Evolutionary conservation across 1,139 yeast genomes (phyloP), one percentile per base, ranked within the genome.

Genomic region (Pneumocystis oryctolagi): DNA sequence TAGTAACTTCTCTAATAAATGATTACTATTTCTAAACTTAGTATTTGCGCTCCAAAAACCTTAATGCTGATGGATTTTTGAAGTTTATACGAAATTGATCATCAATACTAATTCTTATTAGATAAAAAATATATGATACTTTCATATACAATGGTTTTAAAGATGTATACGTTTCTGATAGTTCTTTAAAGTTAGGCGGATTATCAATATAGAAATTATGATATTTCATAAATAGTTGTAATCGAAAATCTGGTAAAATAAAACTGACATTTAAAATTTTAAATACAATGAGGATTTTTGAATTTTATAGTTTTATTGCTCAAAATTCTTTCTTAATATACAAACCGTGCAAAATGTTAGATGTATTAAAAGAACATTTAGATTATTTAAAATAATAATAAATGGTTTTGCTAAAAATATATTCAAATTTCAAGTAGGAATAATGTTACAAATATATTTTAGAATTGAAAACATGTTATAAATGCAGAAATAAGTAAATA

Each of bases 31-130:
- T 57, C 20, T 2, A 9, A 8, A n/a, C 9, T 6, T 14, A 32
- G 18, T 20, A 5, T 35, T 62, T 3, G 42, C 12, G 8, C 9
- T 20, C 8, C 12, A 25, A 25, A 42, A 47, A 65, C 68, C 65
- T 56, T n/a, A 65, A 61, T 5, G 69, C 70, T 6, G 59, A 61
- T 25, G 65, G 64, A 31, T 68, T 62, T 5, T 59, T 58, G 58
- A 68, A 68, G 42, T 68, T 68, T 20, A 68, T 34, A 14, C 25
- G 34, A 37, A 61, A 58, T 32, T 64, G 62, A 57, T 31, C 28
- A 25, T 20, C 40, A 39, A 31, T 16, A 32, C 56, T 39, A 47
- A 28, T 18, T 9, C 60, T 56, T 59, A 37, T 39, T 25, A 37
- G 35, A 4, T n/a, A 42, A 32, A 31, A 39, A 53, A 32, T 16